Conservation (phyloP, 2,329 filamentous ascomycete genomes). For the Botrytis galanthina region DNA sequence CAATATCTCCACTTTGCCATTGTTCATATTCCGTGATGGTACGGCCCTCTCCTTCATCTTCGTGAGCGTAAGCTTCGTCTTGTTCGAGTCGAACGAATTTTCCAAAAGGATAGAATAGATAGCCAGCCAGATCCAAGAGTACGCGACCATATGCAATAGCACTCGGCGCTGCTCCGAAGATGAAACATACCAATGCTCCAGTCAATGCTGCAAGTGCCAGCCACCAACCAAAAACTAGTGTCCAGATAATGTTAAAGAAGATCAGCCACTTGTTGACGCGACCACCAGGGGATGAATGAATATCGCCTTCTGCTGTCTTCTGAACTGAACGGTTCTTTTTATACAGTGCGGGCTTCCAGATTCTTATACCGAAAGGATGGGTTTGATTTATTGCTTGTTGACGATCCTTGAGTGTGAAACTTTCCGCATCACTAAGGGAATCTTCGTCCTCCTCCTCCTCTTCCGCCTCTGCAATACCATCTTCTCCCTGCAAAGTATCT, state of each 20-base stretch:
- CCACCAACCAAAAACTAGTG: conserved; percentile 94
- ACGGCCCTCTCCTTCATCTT: conserved; percentile 91
- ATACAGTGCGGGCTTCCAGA: conserved; percentile 98
- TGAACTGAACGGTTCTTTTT: conserved; percentile 97
- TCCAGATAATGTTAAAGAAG: conserved; percentile 89
- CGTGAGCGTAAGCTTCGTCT: conserved; percentile 90
- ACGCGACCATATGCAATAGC: conserved; percentile 82
- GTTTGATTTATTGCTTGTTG: conserved; percentile 98
- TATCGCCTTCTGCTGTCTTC: conserved; percentile 92
- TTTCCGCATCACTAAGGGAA: conserved; percentile 84
- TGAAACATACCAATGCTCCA: conserved; percentile 74
- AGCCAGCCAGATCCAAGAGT: conserved; percentile 78
- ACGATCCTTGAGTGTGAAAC: conserved; percentile 94
- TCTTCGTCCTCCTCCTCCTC: conserved; percentile 45
- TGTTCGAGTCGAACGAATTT: conserved; percentile 92
- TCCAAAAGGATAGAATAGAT: conserved; percentile 94
- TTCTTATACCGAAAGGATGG: conserved; percentile 95
- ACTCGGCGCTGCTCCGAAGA: conserved; percentile 76
- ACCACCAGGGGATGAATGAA: conserved; percentile 89
- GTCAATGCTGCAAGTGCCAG: conserved; percentile 72
- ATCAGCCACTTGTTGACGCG: conserved; percentile 81
- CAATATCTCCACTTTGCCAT: conserved; percentile 96
- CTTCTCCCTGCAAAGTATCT: conserved; percentile 33
- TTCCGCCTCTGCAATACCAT: conserved; percentile 43
- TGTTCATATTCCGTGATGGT: conserved; percentile 99